These are phyloP conservation scores for Rutstroemia sp. DNA, from an alignment of 2,329 filamentous ascomycete genomes.

Conservation along the genomic window DNA sequence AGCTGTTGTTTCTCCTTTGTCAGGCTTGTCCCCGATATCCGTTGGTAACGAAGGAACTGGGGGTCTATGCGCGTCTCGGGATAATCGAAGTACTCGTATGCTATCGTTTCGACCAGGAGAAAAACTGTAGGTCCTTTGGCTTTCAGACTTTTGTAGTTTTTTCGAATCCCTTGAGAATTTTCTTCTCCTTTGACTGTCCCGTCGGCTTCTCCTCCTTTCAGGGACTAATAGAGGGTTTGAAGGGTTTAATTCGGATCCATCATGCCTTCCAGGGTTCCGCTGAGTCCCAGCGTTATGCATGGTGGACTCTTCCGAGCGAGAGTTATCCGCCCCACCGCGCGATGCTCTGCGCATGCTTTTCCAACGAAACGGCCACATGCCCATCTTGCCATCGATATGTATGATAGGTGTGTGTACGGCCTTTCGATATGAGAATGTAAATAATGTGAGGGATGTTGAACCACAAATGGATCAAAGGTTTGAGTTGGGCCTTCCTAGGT, in stretches of 20 bases:
- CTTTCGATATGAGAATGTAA: conserved; percentile 1
- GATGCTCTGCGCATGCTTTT: conserved; percentile 59
- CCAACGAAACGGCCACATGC: conserved; percentile 77
- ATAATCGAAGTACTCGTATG: conserved; percentile 37
- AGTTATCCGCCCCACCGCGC: conserved; percentile 46
- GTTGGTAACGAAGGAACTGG: conserved; percentile 25
- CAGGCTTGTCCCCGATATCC: conserved; percentile 18
- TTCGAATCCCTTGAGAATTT: conserved; percentile 30
- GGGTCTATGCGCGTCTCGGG: conserved; percentile 23
- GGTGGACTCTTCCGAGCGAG: conserved; percentile 44
- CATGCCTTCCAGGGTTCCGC: conserved; percentile 25
- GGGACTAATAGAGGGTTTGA: conserved; percentile 20
- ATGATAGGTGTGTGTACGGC: conserved; percentile 8
- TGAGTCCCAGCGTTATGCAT: conserved; percentile 30
- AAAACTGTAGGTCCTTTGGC: conserved; percentile 51
- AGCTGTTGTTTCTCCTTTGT: conserved; percentile 13
- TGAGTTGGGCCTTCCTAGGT: neutral
- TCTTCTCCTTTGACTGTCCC: conserved; percentile 21
- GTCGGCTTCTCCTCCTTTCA: conserved; percentile 31
- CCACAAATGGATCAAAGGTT: neutral
- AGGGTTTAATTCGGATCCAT: conserved; percentile 27
- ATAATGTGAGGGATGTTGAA: neutral
- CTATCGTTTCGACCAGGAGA: conserved; percentile 51
- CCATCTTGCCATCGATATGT: conserved; percentile 45
- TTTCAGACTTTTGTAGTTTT: conserved; percentile 38